Base-by-base conservation (phyloP, 163 green algal species). In the Chlorella variabilis region DNA sequence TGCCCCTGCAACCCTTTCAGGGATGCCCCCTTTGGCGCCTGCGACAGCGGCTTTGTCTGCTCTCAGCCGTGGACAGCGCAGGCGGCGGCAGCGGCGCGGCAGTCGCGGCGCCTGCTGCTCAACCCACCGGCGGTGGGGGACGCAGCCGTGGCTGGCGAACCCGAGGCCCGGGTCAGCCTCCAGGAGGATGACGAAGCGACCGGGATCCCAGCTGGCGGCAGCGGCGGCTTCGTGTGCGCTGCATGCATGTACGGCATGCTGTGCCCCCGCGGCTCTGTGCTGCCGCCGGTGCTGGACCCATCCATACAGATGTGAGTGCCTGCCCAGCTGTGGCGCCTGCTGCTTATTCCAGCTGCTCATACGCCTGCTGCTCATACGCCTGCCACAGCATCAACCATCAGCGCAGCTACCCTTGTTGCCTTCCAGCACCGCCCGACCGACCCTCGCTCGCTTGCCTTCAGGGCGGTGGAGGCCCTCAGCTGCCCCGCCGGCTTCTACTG, bases 401-500 rank as follows among this genome's bases (percentile, higher is more conserved):
- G n/a, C n/a, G n/a, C n/a, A n/a, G n/a, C n/a, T 71, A 15, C 34
- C 33, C 63, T 49, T 71, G 63, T 23, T 21, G 45, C 25, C 11
- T 11, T 8, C 31, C 31, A 45, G 20, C 23, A 27, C 27, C 4
- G 6, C 36, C 25, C 21, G n/a, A 39, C 18, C 9, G 36, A 2
- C 65, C 38, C 51, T 20, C 38, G 15, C 6, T 39, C 21, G 15
- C 42, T 54, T 33, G 2, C 29, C 31, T 51, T 29, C 74, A 87
- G 82, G 20, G 84, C 78, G 0, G 13, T 89, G 17, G 39, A 58
- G 11, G 39, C n/a, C 49, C 67, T 89, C 25, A 33, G 23, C 21
- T 87, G 83, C 48, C 83, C 83, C 1, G 27, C 76, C 0, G 76
- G 77, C 25, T 69, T 33, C 29, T 87, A 82, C 67, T 87, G 81